Percentiles rank a stretch among this genome's conserved stretches.
phyloP scores from a whole-genome alignment of 768 basidiomycete genomes.

The Dendrothele bispora region DNA sequence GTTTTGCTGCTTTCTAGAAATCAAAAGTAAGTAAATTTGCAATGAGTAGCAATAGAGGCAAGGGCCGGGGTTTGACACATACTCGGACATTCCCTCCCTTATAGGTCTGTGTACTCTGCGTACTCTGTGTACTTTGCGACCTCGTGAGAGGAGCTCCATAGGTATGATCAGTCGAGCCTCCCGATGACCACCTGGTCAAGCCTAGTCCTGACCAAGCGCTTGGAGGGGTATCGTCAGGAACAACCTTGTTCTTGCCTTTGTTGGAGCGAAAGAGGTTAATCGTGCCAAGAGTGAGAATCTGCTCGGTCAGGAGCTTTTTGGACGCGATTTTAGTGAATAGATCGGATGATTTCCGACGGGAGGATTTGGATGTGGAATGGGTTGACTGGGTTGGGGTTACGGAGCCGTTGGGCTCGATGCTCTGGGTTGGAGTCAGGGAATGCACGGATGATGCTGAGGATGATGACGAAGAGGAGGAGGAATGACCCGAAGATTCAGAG shows the following conservation, averaged over 20 bases:
- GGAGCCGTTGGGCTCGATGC: constrained; percentile 1
- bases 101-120: constrained; percentile 14
- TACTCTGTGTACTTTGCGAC: constrained; percentile 14
- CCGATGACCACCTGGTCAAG: constrained; percentile 15
- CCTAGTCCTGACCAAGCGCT: constrained; percentile 12
- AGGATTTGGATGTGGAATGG: neutral
- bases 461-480: neutral
- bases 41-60: neutral
- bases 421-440: constrained; percentile 8
- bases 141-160: constrained; percentile 13
- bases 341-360: neutral
- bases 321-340: neutral
- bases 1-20: neutral
- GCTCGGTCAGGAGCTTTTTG: constrained; percentile 18
- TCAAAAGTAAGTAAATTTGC: too few relatives aligned
- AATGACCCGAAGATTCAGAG: neutral
- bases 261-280: constrained; percentile 27
- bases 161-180: constrained; percentile 5
- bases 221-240: constrained; percentile 1
- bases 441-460: constrained; percentile 7
- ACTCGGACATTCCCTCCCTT: constrained; percentile 10
- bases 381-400: constrained; percentile 3
- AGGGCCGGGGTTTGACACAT: neutral
- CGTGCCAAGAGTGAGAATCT: constrained; percentile 26
- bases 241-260: constrained; percentile 2